Evolutionary conservation across 257 asterid species (phyloP).

Genomic region (Lycium ferocissimum): DNA sequence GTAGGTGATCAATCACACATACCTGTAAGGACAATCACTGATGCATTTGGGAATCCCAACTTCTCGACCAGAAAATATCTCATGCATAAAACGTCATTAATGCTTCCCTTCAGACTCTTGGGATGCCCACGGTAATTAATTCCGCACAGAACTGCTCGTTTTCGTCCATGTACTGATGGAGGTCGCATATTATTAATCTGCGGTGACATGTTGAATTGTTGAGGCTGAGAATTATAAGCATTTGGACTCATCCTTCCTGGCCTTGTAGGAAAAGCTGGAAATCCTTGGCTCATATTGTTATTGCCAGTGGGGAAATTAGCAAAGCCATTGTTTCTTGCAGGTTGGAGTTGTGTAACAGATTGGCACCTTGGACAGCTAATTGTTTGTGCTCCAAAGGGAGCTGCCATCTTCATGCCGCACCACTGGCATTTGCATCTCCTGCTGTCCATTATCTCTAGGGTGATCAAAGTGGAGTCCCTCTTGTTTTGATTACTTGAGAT

Average conservation of each 20-base stretch:
- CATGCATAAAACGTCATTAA: conserved; percentile 62
- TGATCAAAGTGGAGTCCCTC: no score
- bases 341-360: conserved; percentile 32
- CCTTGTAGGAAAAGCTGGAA: conserved; percentile 11
- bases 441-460: conserved; percentile 46
- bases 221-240: conserved; percentile 28
- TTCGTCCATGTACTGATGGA: conserved; percentile 52
- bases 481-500: background rate
- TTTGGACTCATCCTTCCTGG: conserved; percentile 17
- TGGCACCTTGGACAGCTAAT: conserved; percentile 57
- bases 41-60: conserved; percentile 65
- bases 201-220: conserved; percentile 30
- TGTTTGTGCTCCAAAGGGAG: conserved; percentile 48
- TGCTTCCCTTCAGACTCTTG: conserved; percentile 65
- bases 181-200: conserved; percentile 33
- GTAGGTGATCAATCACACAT: background rate
- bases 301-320: background rate
- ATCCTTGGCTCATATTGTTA: conserved; percentile 33
- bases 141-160: conserved; percentile 75
- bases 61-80: conserved; percentile 52
- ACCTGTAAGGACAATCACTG: conserved; percentile 75
- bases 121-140: conserved; percentile 59
- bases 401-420: conserved; percentile 52
- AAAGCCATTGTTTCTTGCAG: conserved; percentile 28
- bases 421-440: conserved; percentile 56